A percentile compares a stretch with the other conserved stretches of the same genome.
phyloP scores from a whole-genome alignment of 257 asterid genomes.

The Primulina eburnea region DNA sequence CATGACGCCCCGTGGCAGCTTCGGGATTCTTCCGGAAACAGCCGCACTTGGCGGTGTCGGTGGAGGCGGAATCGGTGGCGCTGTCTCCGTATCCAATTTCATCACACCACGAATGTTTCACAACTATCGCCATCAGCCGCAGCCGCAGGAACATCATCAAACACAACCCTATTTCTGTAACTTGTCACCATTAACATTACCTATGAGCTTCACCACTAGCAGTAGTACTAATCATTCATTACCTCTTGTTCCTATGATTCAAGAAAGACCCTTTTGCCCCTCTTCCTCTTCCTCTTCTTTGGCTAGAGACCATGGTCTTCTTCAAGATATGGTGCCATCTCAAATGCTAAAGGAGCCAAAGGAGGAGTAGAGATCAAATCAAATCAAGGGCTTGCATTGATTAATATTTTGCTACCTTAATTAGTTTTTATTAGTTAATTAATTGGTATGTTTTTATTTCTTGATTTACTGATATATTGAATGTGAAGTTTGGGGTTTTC shows the following conservation, averaged over 20 bases:
- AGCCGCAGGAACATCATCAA: constrained; percentile 27
- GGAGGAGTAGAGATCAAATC: constrained; percentile 34
- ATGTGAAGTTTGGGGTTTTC: constrained; percentile 30
- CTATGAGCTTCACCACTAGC: constrained; percentile 25
- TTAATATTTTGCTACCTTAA: background rate
- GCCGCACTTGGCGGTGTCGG: constrained; percentile 26
- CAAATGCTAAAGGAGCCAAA: constrained; percentile 41
- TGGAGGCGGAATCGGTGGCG: constrained; percentile 12
- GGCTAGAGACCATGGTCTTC: constrained; percentile 69
- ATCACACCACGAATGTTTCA: constrained; percentile 32
- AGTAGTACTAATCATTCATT: constrained; percentile 10
- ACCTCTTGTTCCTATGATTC: constrained; percentile 24
- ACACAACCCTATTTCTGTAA: constrained; percentile 41
- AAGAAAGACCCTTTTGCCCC: constrained; percentile 42
- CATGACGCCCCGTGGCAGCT: constrained; percentile 45
- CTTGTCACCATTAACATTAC: constrained; percentile 20
- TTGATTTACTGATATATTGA: constrained; percentile 24
- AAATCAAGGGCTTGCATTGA: constrained; percentile 25
- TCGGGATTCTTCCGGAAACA: constrained; percentile 42
- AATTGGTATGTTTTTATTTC: constrained; percentile 28
- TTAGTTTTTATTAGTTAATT: constrained; percentile 3
- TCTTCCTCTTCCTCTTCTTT: constrained; percentile 34
- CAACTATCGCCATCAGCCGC: constrained; percentile 22
- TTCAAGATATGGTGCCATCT: constrained; percentile 74
- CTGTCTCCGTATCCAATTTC: constrained; percentile 22